These are phyloP conservation scores for Pichia norvegensis DNA, from an alignment of 1,139 yeast species.

Conservation along the genomic window DNA sequence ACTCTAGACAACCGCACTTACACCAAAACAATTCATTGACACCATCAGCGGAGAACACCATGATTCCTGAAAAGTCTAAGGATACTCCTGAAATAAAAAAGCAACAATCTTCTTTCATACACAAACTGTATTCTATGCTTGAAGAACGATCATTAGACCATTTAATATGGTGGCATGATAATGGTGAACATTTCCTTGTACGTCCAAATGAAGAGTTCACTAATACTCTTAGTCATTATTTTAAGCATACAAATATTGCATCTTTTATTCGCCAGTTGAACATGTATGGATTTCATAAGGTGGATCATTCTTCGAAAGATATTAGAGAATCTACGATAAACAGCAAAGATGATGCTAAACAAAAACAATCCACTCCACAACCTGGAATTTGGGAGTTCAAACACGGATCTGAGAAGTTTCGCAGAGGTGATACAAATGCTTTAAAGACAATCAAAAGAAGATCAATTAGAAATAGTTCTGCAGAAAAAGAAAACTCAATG, in stretches of 20 bases:
- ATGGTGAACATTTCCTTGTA: slow-evolving; percentile 50
- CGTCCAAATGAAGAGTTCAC: slow-evolving; percentile 61
- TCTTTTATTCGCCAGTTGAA: slow-evolving; percentile 66
- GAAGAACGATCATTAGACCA: slow-evolving; percentile 43
- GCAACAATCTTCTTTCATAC: slow-evolving; percentile 44
- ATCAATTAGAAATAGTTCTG: slow-evolving; percentile 27
- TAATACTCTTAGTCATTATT: slow-evolving; percentile 56
- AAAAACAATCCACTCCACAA: neutral
- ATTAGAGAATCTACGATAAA: neutral
- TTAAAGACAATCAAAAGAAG: slow-evolving; percentile 64
- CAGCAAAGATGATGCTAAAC: neutral
- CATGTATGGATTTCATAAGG: slow-evolving; percentile 76
- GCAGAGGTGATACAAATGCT: slow-evolving; percentile 63
- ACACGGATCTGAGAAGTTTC: slow-evolving; percentile 73
- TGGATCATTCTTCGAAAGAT: slow-evolving; percentile 26
- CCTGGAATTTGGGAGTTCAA: slow-evolving; percentile 69
- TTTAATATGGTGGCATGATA: slow-evolving; percentile 72
- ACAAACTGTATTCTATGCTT: slow-evolving; percentile 54
- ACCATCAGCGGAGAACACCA: neutral
- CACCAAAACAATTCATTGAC: neutral
- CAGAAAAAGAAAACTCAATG: slow-evolving; percentile 25
- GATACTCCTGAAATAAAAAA: slow-evolving; percentile 3
- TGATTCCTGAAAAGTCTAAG: neutral
- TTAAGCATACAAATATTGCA: slow-evolving; percentile 72
- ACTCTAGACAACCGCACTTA: neutral